Evolutionary conservation across 2,329 filamentous ascomycete species (phyloP).

Genomic region (Didymella pomorum): DNA sequence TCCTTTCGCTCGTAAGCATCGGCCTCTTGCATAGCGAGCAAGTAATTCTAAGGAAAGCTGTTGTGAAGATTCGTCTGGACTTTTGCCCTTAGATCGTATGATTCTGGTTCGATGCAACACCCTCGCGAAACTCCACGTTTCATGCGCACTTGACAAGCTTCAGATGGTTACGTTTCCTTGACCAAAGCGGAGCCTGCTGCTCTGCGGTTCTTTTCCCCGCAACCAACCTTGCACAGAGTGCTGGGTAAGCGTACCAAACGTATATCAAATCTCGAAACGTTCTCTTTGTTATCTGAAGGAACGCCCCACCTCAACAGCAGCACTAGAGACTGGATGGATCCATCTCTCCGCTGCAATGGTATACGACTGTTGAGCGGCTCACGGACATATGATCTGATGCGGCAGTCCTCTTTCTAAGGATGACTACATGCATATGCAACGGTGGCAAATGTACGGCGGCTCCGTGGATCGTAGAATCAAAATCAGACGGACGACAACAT

Average conservation of each 20-base stretch:
- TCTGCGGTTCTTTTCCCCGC: neutral
- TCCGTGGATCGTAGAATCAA: neutral
- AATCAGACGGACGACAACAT: neutral
- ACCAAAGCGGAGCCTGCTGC: neutral
- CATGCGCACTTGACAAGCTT: neutral
- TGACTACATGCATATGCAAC: neutral
- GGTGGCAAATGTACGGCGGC: conserved; percentile 2
- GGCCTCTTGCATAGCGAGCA: neutral
- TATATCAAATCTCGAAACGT: neutral
- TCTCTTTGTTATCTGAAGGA: conserved; percentile 8
- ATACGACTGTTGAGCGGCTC: neutral
- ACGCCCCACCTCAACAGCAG: neutral
- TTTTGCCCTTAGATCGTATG: neutral
- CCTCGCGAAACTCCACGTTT: neutral
- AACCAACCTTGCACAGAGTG: neutral
- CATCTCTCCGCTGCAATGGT: neutral
- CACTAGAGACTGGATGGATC: neutral
- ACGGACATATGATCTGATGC: conserved; percentile 2
- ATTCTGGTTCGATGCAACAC: conserved; percentile 3
- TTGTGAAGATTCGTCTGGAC: neutral
- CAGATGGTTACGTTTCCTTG: neutral
- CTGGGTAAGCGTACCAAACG: conserved; percentile 9
- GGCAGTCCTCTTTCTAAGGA: neutral
- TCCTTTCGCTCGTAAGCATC: neutral
- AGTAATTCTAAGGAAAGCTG: neutral